phyloP scores from a whole-genome alignment of 2,329 filamentous ascomycete species.

The Diaporthe amygdali region DNA sequence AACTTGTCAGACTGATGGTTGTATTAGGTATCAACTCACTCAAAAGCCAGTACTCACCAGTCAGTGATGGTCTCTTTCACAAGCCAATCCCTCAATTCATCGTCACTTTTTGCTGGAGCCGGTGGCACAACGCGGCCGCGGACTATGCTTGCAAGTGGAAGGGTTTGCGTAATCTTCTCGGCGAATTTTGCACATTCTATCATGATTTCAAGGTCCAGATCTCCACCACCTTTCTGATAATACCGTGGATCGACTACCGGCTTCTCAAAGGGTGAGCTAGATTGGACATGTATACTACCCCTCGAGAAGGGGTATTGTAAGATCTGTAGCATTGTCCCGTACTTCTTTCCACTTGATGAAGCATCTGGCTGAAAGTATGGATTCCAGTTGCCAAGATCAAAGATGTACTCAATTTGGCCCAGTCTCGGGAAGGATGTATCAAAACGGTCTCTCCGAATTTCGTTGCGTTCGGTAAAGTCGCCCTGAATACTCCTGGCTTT shows the following conservation, averaged over 20 bases:
- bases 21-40: background rate
- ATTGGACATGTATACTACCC: slow-evolving; percentile 51
- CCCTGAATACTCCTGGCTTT: background rate
- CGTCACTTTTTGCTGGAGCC: background rate
- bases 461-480: background rate
- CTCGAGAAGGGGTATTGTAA: slow-evolving; percentile 57
- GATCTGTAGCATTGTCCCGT: slow-evolving; percentile 54
- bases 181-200: background rate
- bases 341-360: slow-evolving; percentile 40
- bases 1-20: slow-evolving; percentile 23
- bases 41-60: background rate
- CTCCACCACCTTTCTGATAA: background rate
- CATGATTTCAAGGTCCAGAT: background rate
- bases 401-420: slow-evolving; percentile 4
- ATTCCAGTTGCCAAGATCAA: slow-evolving; percentile 2
- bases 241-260: background rate
- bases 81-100: background rate
- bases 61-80: slow-evolving; percentile 2
- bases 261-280: slow-evolving; percentile 8
- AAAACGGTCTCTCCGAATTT: background rate
- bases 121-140: background rate
- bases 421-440: background rate
- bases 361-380: background rate
- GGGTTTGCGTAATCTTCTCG: background rate
- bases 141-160: background rate